Evolutionary conservation across 345 rosid species (phyloP), one percentile per base, ranked within the genome.

Genomic region (Eucalyptus cloeziana): DNA sequence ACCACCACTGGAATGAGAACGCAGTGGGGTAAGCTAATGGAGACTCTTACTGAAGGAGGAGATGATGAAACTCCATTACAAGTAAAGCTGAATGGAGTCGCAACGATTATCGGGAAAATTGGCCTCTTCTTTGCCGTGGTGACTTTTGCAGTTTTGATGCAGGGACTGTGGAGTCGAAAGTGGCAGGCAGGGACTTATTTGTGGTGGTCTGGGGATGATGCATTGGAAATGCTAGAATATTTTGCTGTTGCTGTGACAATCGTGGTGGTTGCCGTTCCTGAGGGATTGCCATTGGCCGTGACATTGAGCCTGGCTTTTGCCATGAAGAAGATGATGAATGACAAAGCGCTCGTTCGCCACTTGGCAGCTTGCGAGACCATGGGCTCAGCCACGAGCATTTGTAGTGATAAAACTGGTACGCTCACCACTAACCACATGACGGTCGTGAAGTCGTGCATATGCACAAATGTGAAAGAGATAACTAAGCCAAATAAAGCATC

Each of bases 261-360:
- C 79, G 99, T 97, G 40, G 99, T 96, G 37, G 99, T 97, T 88
- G 99, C 99, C 13, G 99, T 97, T 81, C 99, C 99, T 17, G 99
- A 97, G 87, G 99, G 99, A 85, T 93, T 97, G 85, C 99, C 99
- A 17, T 94, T 97, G 89, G 99, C 99, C 49, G 99, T 97, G 91
- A 97, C 99, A n/a, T 91, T 97, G 87, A 96, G 99, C 89, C 97
- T 97, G 87, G 99, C 99, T 45, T 97, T 97, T 89, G 99, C 99
- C 27, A 96, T 96, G 99, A 96, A 97, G 94, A 97, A 96, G 90
- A 97, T 97, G 99, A 97, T 96, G 99, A 97, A 96, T 64, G 99
- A 96, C 87, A 97, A 95, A 91, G 99, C 99, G 71, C 97, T 97
- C 24, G 99, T 97, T 30, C 92, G 99, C 10, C 99, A 97, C 89